phyloP scores from a whole-genome alignment of 805 yeast species.

The Sugiyamaella floridensis region DNA sequence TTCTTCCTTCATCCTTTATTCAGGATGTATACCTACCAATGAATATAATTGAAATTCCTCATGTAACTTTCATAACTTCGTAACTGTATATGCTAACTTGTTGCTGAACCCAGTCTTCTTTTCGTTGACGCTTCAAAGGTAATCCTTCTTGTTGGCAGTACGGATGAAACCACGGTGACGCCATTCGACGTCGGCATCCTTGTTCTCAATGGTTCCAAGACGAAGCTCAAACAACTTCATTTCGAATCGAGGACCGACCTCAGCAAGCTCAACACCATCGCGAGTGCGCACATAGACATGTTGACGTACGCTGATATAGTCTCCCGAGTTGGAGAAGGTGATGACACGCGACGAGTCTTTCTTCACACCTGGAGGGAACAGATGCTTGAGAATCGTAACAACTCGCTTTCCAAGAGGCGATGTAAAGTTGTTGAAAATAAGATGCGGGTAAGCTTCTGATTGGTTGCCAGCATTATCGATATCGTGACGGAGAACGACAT shows the following conservation, averaged over 20 bases:
- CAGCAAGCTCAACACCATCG: conserved; percentile 86
- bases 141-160: conserved; percentile 93
- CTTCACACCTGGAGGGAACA: conserved; percentile 96
- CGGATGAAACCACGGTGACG: conserved; percentile 85
- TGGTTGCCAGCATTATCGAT: conserved; percentile 77
- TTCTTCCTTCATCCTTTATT: not conserved
- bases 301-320: conserved; percentile 89
- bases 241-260: conserved; percentile 97
- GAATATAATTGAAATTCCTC: not conserved
- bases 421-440: conserved; percentile 84
- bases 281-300: conserved; percentile 87
- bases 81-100: not conserved
- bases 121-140: conserved; percentile 37
- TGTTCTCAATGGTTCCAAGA: conserved; percentile 87
- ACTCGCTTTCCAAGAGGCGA: conserved; percentile 78
- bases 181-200: conserved; percentile 98
- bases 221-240: conserved; percentile 86
- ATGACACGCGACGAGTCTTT: conserved; percentile 85
- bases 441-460: conserved; percentile 88
- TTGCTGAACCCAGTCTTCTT: not conserved
- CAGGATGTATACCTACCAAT: not conserved
- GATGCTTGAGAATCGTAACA: conserved; percentile 69
- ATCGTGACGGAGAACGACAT: conserved; percentile 92
- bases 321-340: conserved; percentile 84
- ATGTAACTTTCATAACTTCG: not conserved